Conservation (phyloP, 2,329 filamentous ascomycete genomes). For the Capronia coronata region DNA sequence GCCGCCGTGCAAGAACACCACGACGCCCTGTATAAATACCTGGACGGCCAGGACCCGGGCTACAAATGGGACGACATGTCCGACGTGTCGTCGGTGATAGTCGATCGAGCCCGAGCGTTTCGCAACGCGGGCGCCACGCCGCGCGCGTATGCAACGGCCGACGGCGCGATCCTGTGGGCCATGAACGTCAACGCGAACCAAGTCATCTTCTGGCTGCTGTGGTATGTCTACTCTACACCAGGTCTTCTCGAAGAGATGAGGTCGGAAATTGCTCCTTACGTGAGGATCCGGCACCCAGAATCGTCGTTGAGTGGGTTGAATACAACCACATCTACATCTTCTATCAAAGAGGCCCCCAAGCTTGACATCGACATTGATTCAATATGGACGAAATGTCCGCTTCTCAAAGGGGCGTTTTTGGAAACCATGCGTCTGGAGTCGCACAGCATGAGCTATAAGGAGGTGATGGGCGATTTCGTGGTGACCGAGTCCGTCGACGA, state of each 20-base stretch:
- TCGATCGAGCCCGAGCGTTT: constrained; percentile 39
- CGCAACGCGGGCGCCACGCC: constrained; percentile 28
- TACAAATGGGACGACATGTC: constrained; percentile 44
- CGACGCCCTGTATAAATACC: constrained; percentile 38
- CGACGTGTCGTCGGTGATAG: constrained; percentile 43
- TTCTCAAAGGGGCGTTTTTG: constrained; percentile 43
- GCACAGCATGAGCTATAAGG: constrained; percentile 39
- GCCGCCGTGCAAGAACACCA: constrained; percentile 39
- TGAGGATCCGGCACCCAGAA: constrained; percentile 34
- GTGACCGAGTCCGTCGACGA: constrained; percentile 38
- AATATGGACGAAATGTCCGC: constrained; percentile 40
- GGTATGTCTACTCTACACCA: constrained; percentile 41
- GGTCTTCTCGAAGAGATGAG: constrained; percentile 40
- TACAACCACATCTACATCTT: too few relatives aligned
- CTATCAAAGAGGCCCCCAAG: constrained; percentile 39
- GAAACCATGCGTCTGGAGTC: constrained; percentile 43
- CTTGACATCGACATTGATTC: constrained; percentile 39
- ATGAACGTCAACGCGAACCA: constrained; percentile 49
- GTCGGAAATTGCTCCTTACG: constrained; percentile 42
- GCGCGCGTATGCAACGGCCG: constrained; percentile 35
- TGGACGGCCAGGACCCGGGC: constrained; percentile 40
- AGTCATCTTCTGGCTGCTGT: constrained; percentile 48
- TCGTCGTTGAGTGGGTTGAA: too few relatives aligned
- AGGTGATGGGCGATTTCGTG: constrained; percentile 36
- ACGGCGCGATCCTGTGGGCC: constrained; percentile 45